phyloP scores from a whole-genome alignment of 169 alveolate species.

The Besnoitia besnoiti region DNA sequence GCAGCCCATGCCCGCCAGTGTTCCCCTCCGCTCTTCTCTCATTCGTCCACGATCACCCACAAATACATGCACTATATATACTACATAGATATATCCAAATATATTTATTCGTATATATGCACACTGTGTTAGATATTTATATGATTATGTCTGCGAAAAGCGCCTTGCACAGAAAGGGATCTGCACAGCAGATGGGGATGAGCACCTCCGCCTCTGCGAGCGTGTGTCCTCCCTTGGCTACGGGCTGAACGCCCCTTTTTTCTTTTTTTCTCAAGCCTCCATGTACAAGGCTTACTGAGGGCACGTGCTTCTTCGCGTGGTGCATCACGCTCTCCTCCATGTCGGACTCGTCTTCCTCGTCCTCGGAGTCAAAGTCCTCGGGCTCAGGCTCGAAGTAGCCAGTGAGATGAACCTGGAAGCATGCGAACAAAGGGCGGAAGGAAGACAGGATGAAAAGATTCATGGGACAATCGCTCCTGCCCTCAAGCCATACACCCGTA shows the following conservation, averaged over 20 bases:
- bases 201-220: no score
- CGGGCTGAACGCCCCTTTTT: no score
- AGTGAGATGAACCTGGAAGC: constrained; percentile 76
- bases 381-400: constrained; percentile 90
- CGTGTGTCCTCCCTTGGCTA: neutral
- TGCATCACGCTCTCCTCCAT: constrained; percentile 4
- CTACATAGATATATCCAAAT: neutral
- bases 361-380: constrained; percentile 81
- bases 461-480: no score
- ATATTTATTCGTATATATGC: neutral
- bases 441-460: no score
- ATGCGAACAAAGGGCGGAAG: neutral
- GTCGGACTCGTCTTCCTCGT: constrained; percentile 72
- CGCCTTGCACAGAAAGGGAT: no score
- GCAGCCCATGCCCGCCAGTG: no score
- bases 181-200: no score
- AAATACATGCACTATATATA: no score
- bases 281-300: neutral
- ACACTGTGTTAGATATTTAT: neutral
- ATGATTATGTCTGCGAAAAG: no score
- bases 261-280: no score
- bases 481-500: no score
- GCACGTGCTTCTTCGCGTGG: constrained; percentile 4
- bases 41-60: neutral
- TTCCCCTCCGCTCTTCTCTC: neutral